These are phyloP conservation scores for Sugiyamaella novakii DNA, from an alignment of 1,139 yeast species.

Conservation along the genomic window DNA sequence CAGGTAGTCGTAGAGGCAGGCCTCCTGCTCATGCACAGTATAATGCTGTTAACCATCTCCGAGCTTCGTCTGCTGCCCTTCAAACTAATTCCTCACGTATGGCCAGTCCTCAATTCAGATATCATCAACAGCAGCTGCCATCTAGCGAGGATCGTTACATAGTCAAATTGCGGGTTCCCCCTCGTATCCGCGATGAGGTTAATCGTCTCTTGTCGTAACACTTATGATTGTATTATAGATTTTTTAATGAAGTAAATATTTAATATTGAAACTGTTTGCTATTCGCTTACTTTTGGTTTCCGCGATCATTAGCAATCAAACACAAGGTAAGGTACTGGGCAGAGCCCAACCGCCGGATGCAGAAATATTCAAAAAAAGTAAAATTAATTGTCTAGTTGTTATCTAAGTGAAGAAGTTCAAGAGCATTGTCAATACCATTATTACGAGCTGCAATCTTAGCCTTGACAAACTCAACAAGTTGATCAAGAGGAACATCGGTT, in stretches of 20 bases:
- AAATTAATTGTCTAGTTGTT: no score
- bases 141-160: conserved; percentile 30
- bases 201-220: conserved; percentile 3
- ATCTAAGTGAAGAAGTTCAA: conserved; percentile 28
- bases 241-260: background rate
- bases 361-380: no score
- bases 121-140: conserved; percentile 5
- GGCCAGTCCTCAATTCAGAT: conserved; percentile 19
- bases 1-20: conserved; percentile 24
- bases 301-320: no score
- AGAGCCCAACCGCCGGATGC: conserved; percentile 1
- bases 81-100: conserved; percentile 8
- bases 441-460: conserved; percentile 48
- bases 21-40: conserved; percentile 21
- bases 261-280: no score
- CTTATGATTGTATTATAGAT: conserved; percentile 1
- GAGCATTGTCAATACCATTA: conserved; percentile 32
- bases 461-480: conserved; percentile 59
- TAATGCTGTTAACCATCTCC: conserved; percentile 1
- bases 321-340: background rate
- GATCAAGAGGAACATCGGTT: conserved; percentile 63
- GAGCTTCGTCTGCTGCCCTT: conserved; percentile 10
- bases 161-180: conserved; percentile 43
- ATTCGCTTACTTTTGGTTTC: no score
- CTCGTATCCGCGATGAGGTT: conserved; percentile 31